These are phyloP conservation scores for Starmerella potacharoeniae DNA, from an alignment of 805 yeast species.

Conservation along the genomic window DNA sequence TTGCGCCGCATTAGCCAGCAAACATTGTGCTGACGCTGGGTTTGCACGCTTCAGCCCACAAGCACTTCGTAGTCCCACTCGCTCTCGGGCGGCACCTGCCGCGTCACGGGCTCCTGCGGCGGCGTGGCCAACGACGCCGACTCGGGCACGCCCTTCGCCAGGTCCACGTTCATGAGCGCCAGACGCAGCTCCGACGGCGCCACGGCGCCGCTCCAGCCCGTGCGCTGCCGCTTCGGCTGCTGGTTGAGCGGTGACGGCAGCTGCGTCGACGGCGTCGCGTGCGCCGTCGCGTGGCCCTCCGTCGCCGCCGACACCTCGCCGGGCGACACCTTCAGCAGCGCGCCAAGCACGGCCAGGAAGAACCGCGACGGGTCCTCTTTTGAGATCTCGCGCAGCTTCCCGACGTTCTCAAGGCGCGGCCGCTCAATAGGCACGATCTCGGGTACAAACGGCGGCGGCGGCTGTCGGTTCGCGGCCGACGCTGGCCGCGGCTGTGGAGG, in stretches of 20 bases:
- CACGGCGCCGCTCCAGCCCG: constrained; percentile 21
- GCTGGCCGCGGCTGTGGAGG: constrained; percentile 16
- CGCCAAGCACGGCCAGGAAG: constrained; percentile 28
- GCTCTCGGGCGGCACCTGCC: not conserved
- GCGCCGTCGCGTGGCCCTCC: constrained; percentile 12
- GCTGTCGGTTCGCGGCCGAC: not conserved
- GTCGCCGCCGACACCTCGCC: constrained; percentile 22
- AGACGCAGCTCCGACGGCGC: constrained; percentile 27
- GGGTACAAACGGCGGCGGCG: constrained; percentile 8
- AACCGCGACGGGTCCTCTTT: constrained; percentile 26
- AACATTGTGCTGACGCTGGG: not conserved
- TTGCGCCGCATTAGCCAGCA: no score
- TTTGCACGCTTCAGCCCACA: not conserved
- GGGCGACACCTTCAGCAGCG: constrained; percentile 27
- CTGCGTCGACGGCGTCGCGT: not conserved
- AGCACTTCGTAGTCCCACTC: not conserved
- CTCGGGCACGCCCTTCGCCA: constrained; percentile 21
- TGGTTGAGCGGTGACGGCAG: constrained; percentile 1
- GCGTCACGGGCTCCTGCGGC: constrained; percentile 6
- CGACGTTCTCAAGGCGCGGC: constrained; percentile 20
- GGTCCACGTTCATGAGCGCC: constrained; percentile 27
- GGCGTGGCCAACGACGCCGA: constrained; percentile 17
- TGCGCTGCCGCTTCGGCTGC: constrained; percentile 4
- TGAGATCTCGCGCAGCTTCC: constrained; percentile 24
- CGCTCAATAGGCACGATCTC: constrained; percentile 13